phyloP scores from a whole-genome alignment of 1,139 yeast genomes.

The Kodamaea fungicola region DNA sequence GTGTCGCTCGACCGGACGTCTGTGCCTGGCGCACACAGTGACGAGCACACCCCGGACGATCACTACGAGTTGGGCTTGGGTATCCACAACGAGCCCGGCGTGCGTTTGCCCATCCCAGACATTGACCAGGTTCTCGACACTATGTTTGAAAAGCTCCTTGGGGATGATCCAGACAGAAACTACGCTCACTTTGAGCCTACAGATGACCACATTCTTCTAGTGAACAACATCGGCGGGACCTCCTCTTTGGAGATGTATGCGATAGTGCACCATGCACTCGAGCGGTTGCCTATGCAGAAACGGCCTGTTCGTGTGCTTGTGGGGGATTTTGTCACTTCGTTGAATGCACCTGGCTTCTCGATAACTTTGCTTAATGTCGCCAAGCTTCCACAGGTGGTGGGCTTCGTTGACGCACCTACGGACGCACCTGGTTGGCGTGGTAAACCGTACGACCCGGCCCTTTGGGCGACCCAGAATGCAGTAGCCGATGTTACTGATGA shows the following conservation, averaged over 20 bases:
- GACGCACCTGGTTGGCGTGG: conserved; percentile 83
- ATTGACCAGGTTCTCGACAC: conserved; percentile 53
- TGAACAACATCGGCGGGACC: conserved; percentile 85
- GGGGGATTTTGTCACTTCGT: conserved; percentile 79
- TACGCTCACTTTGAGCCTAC: conserved; percentile 58
- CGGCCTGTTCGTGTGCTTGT: conserved; percentile 63
- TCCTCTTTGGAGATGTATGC: conserved; percentile 73
- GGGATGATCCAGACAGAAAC: conserved; percentile 63
- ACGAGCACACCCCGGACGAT: conserved; percentile 33
- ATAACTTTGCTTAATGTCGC: conserved; percentile 70
- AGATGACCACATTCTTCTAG: conserved; percentile 66
- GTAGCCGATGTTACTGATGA: conserved; percentile 16
- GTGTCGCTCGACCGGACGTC: conserved; percentile 87
- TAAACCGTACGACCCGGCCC: conserved; percentile 21
- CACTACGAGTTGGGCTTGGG: conserved; percentile 94
- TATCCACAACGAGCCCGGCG: conserved; percentile 93
- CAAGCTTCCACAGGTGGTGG: conserved; percentile 37
- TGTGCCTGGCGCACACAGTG: conserved; percentile 71
- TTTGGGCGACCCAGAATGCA: conserved; percentile 20
- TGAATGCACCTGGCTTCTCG: conserved; percentile 89
- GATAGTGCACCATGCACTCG: conserved; percentile 49
- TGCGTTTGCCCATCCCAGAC: conserved; percentile 63
- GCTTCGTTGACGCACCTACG: conserved; percentile 63
- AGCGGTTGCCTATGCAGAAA: conserved; percentile 46
- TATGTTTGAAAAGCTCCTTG: conserved; percentile 53